Evolutionary conservation across 805 yeast genomes (phyloP), one percentile per base, ranked within the genome.

Genomic region (Aciculoconidium aculeatum): DNA sequence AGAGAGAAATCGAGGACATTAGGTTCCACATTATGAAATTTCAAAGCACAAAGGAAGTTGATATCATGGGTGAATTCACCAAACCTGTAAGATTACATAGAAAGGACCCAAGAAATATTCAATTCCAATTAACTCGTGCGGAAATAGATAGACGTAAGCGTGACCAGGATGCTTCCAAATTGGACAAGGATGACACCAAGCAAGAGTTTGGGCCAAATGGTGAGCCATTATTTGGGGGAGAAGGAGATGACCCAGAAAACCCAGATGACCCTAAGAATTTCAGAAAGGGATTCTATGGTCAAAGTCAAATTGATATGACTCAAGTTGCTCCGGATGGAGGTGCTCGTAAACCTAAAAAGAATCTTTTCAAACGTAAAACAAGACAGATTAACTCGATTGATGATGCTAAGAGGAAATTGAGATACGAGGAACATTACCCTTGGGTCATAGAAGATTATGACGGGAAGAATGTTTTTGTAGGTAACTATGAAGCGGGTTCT

Each of bases 361-460:
- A 69, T 35, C 52, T 73, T 35, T 61, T 78, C 48, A 81, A 80
- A 51, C 73, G 83, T 41, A 87, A 87, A 52, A 87, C 96, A 2
- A 73, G 88, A 45, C 95, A 88, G 54, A 75, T 86, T 11, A 77
- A 72, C 42, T 72, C 80, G 15, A 75, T 85, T 51, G 86, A 86
- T 47, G 97, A 88, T 44, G 74, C 74, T 6, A 88, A 85, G 37
- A 72, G 90, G 39, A 80, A 77, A 49, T 64, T 92, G 39, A 70
- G 97, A 50, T 92, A 90, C 51, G 98, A 92, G 59, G 98, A 92
- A 58, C 85, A 80, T 53, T 90, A 84, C 47, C 98, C 98, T 0
- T 92, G 98, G 98, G 95, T 92, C 11, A 64, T 92, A 68, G 98
- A 92, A 60, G 98, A 92, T 58, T 90, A 83, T 53, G 96, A 87